Percentiles rank a stretch among this genome's conserved stretches.
phyloP scores from a whole-genome alignment of 352 stramenopile genomes.

The Phytophthora capsici region DNA sequence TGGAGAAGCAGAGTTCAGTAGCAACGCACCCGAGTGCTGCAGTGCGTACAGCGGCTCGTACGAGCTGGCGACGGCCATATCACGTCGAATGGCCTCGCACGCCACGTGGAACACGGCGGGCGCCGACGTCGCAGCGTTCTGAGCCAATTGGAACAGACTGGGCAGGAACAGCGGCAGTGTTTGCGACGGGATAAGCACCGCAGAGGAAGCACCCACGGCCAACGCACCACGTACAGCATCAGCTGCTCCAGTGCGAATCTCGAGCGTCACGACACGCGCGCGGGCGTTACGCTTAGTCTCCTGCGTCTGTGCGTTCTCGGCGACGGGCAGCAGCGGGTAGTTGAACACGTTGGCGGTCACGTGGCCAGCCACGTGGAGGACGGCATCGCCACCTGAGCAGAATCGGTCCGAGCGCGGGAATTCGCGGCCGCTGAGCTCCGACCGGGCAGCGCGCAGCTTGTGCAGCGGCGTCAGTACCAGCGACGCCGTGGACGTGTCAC shows the following conservation, averaged over 20 bases:
- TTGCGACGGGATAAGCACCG: conserved; percentile 73
- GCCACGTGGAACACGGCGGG: conserved; percentile 69
- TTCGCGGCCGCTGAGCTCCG: conserved; percentile 38
- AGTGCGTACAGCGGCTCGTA: conserved; percentile 73
- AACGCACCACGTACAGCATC: conserved; percentile 67
- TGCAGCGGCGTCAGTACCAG: conserved; percentile 18
- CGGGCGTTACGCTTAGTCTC: conserved; percentile 30
- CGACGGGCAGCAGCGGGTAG: conserved; percentile 53
- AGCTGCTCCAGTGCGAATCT: conserved; percentile 64
- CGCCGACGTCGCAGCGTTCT: conserved; percentile 32
- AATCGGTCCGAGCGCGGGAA: conserved; percentile 56
- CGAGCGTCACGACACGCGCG: conserved; percentile 68
- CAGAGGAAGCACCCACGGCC: conserved; percentile 50
- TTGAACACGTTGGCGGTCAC: conserved; percentile 69
- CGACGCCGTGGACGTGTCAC: conserved; percentile 39
- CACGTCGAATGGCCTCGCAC: conserved; percentile 58
- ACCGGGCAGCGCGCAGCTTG: conserved; percentile 12
- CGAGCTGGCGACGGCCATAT: conserved; percentile 63
- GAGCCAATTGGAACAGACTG: conserved; percentile 67
- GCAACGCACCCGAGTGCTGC: conserved; percentile 72
- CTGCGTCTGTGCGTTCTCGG: conserved; percentile 10
- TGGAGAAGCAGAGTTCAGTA: conserved; percentile 71
- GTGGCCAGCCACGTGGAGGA: conserved; percentile 65
- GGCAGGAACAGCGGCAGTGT: conserved; percentile 79
- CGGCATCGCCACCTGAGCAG: conserved; percentile 59